Conservation (phyloP, 2,329 filamentous ascomycete genomes). For the Penicillium rolfsii region DNA sequence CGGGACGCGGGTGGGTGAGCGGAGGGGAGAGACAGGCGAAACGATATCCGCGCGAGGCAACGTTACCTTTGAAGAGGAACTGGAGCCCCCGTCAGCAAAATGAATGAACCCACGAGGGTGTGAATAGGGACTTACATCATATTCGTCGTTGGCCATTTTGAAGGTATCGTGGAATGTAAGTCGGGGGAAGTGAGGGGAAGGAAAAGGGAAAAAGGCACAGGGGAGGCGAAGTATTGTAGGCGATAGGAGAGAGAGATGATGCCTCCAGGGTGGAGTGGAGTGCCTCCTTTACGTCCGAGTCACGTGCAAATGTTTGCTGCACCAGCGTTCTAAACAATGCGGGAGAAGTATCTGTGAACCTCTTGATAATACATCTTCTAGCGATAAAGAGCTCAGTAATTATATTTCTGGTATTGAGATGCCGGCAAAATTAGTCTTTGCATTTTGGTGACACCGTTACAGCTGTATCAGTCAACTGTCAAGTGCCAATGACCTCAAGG, state of each 20-base stretch:
- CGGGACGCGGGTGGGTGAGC: slow-evolving; percentile 15
- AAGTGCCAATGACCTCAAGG: not conserved
- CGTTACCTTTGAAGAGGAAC: slow-evolving; percentile 98
- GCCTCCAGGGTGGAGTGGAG: slow-evolving; percentile 28
- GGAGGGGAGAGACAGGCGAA: slow-evolving; percentile 18
- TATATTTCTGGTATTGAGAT: not conserved
- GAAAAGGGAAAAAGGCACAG: slow-evolving; percentile 23
- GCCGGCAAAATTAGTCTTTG: not conserved
- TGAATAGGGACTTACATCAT: slow-evolving; percentile 74
- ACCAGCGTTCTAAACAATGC: not conserved
- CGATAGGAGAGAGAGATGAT: slow-evolving; percentile 29
- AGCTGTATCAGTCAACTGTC: not conserved
- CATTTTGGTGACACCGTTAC: not conserved
- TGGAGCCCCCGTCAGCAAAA: slow-evolving; percentile 50
- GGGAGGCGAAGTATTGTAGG: slow-evolving; percentile 17
- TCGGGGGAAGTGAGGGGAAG: slow-evolving; percentile 18
- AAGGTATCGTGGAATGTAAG: slow-evolving; percentile 17
- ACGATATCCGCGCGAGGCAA: slow-evolving; percentile 31
- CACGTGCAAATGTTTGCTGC: slow-evolving; percentile 25
- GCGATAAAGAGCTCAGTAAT: not conserved
- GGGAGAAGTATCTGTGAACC: not conserved
- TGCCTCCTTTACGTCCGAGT: slow-evolving; percentile 28
- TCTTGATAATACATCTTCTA: not conserved
- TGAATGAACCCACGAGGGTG: slow-evolving; percentile 6
- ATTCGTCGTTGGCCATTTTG: slow-evolving; percentile 98